Evolutionary conservation across 1,139 yeast genomes (phyloP).

Genomic region (Yarrowia galli): DNA sequence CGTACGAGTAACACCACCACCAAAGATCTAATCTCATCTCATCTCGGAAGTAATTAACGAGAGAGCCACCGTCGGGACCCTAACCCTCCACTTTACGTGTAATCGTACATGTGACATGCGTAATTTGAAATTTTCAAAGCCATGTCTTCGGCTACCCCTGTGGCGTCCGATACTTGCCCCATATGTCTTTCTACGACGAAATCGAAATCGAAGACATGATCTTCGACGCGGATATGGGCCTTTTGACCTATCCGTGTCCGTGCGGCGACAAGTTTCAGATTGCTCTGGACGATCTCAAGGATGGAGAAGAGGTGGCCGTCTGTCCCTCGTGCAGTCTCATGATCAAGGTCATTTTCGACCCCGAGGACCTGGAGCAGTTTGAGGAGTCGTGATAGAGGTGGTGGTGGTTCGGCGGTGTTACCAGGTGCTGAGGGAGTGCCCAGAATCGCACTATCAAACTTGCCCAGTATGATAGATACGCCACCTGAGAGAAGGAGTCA

Average conservation of each 20-base stretch:
- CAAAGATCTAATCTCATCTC: not conserved
- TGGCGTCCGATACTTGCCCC: conserved; percentile 5
- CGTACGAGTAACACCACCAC: too few species aligned
- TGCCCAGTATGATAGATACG: too few species aligned
- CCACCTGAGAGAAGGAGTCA: too few species aligned
- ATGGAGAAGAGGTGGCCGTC: conserved; percentile 93
- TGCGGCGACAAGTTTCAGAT: conserved; percentile 96
- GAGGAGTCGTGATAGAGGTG: not conserved
- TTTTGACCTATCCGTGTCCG: conserved; percentile 96
- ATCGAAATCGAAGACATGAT: conserved; percentile 97
- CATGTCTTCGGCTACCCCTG: conserved; percentile 18
- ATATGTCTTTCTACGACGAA: conserved; percentile 78
- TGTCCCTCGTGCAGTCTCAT: conserved; percentile 96
- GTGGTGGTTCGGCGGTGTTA: too few species aligned
- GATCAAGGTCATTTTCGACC: conserved; percentile 89
- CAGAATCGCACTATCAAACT: too few species aligned
- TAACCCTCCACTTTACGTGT: conserved; percentile 1
- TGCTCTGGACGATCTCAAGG: conserved; percentile 79
- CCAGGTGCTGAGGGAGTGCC: too few species aligned
- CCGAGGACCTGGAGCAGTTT: conserved; percentile 44
- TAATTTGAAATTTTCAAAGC: conserved; percentile 13
- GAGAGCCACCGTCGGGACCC: too few species aligned
- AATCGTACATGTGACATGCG: conserved; percentile 28
- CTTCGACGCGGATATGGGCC: conserved; percentile 77
- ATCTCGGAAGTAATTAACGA: too few species aligned